These are phyloP conservation scores for Syzygium oleosum DNA, from an alignment of 345 rosid genomes.

Conservation along the genomic window DNA sequence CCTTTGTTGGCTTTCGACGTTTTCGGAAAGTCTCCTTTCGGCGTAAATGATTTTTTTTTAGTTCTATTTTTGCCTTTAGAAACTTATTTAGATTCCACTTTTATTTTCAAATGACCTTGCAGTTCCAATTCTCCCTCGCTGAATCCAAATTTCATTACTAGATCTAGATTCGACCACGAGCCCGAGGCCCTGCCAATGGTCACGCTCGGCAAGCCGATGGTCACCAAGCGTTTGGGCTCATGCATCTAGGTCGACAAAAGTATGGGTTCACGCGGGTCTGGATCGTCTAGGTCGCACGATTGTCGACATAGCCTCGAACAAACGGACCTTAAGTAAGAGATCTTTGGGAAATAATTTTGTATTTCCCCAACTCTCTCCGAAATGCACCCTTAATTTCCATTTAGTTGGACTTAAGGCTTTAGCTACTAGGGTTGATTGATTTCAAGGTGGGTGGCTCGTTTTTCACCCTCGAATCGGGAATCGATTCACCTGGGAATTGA, in stretches of 20 bases:
- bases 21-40: not conserved
- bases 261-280: not conserved
- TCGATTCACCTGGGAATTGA: no score
- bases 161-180: no score
- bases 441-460: no score
- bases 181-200: not conserved
- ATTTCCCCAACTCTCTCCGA: not conserved
- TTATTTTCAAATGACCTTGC: not conserved
- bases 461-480: no score
- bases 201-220: fast-evolving
- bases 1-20: not conserved
- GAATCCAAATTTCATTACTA: no score
- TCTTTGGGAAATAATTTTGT: not conserved
- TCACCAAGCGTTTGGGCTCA: not conserved
- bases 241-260: not conserved
- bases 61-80: not conserved
- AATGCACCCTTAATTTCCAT: not conserved
- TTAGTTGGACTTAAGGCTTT: not conserved
- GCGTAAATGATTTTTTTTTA: fast-evolving
- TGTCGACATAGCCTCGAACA: not conserved
- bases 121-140: no score
- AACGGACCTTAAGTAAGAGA: not conserved
- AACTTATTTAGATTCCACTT: not conserved
- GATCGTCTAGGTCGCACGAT: fast-evolving
- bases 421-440: not conserved